A percentile compares a stretch with the other conserved stretches of the same genome.
Evolutionary conservation across 768 basidiomycete genomes (phyloP).

Genomic region (Boletus sp.): DNA sequence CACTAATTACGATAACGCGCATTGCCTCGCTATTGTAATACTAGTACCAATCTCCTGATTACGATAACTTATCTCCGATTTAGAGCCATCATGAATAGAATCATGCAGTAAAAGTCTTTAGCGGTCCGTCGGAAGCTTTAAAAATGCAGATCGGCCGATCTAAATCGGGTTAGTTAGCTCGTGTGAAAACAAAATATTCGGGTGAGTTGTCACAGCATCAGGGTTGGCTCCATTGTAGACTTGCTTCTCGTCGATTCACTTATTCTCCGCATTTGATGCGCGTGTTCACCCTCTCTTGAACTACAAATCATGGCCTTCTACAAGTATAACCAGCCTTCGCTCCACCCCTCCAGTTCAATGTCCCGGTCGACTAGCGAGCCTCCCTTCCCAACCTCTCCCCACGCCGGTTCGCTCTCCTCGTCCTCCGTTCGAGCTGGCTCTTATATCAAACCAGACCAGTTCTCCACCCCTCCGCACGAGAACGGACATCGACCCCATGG

Average conservation of each 20-base stretch:
- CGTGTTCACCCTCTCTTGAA: not conserved
- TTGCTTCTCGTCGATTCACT: constrained; percentile 1
- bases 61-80: no score
- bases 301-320: constrained; percentile 10
- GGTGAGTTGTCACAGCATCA: no score
- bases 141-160: not conserved
- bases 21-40: no score
- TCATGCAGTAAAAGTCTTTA: no score
- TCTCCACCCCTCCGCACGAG: not conserved
- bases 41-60: no score
- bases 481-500: not conserved
- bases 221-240: not conserved
- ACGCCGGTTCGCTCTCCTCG: not conserved
- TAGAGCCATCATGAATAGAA: no score
- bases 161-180: not conserved
- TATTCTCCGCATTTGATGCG: constrained; percentile 3
- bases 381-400: not conserved
- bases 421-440: not conserved
- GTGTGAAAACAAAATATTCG: not conserved
- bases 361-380: not conserved
- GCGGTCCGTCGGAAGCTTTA: no score
- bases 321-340: not conserved
- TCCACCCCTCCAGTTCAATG: not conserved
- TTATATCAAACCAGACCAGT: not conserved
- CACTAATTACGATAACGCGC: no score